Conservation (phyloP, 345 rosid genomes). For the Hibiscus tridactylites region DNA sequence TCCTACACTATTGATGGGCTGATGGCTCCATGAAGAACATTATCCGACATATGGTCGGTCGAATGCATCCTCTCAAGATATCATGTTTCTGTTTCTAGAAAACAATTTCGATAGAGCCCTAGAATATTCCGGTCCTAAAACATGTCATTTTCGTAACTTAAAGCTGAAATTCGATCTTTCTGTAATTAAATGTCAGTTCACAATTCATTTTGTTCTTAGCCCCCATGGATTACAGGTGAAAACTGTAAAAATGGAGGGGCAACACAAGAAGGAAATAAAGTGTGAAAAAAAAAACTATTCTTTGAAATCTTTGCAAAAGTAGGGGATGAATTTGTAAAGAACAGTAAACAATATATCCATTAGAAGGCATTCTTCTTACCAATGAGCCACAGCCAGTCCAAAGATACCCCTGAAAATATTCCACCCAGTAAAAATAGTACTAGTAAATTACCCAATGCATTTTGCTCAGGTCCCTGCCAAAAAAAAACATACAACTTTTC, state of each 20-base stretch:
- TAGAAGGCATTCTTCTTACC: neutral
- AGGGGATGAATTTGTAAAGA: neutral
- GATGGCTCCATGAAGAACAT: neutral
- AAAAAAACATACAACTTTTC: neutral
- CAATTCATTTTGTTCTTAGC: neutral
- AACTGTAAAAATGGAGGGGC: neutral
- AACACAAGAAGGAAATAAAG: slow-evolving; percentile 7
- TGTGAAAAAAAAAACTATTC: neutral
- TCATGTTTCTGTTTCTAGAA: slow-evolving; percentile 7
- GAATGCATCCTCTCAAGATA: too few relatives aligned
- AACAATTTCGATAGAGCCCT: slow-evolving; percentile 22
- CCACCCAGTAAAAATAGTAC: neutral
- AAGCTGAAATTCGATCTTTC: slow-evolving; percentile 17
- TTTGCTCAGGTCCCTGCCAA: slow-evolving; percentile 12
- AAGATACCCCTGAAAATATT: neutral
- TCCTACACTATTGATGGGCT: neutral
- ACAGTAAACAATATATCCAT: neutral
- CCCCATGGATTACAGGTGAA: neutral
- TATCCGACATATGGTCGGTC: too few relatives aligned
- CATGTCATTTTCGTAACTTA: neutral
- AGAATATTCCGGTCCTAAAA: neutral
- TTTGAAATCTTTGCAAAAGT: neutral
- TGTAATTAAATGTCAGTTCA: slow-evolving; percentile 9
- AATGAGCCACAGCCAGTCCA: neutral
- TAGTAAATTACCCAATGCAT: neutral